These are phyloP conservation scores for Hydrangea macrophylla DNA, from an alignment of 148 eudicot genomes.

Conservation along the genomic window DNA sequence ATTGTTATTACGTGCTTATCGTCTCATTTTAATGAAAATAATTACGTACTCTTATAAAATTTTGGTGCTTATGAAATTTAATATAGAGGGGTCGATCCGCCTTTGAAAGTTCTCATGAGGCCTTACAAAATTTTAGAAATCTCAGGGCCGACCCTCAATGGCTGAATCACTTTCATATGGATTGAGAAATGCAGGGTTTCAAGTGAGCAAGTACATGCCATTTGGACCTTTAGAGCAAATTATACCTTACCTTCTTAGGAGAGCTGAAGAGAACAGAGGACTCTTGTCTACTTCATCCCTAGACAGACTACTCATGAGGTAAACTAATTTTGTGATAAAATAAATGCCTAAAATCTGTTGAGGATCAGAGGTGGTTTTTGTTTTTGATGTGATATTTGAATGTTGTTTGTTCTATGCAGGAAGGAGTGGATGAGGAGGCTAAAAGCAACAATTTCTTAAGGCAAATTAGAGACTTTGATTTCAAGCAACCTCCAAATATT, in stretches of 20 bases:
- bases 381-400: neutral
- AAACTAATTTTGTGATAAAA: conserved; percentile 10
- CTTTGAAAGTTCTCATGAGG: no score
- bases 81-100: no score
- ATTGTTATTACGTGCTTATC: no score
- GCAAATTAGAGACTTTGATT: neutral
- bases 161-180: conserved; percentile 63
- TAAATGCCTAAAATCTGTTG: neutral
- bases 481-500: no score
- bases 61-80: no score
- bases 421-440: conserved; percentile 62
- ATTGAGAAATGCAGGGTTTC: conserved; percentile 76
- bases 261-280: conserved; percentile 90
- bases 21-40: no score
- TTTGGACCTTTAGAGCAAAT: conserved; percentile 76
- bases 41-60: no score
- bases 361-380: neutral
- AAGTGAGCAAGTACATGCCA: conserved; percentile 82
- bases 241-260: conserved; percentile 68
- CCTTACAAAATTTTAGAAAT: no score
- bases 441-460: conserved; percentile 25
- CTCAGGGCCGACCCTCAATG: no score
- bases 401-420: conserved; percentile 27
- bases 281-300: conserved; percentile 57
- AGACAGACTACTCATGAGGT: conserved; percentile 75